Evolutionary conservation across 108 stramenopile species (phyloP).

Genomic region (Pseudonitzschia delicatissima): DNA sequence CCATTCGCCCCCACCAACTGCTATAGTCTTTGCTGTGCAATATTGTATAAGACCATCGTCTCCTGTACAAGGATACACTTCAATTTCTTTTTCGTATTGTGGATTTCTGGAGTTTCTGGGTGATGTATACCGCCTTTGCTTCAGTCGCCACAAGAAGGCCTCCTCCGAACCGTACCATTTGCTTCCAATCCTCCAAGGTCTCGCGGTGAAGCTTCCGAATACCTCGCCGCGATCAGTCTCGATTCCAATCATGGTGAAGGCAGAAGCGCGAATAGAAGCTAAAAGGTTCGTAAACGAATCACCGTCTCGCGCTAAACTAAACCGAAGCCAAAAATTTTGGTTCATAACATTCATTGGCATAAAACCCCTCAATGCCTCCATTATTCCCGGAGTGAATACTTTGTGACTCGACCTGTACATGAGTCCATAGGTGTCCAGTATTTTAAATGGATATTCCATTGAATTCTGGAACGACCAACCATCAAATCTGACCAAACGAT

Average conservation of each 20-base stretch:
- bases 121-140: constrained; percentile 31
- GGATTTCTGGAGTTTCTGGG: constrained; percentile 18
- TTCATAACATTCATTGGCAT: constrained; percentile 35
- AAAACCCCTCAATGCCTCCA: constrained; percentile 51
- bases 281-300: constrained; percentile 49
- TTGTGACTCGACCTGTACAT: not conserved
- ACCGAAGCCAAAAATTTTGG: constrained; percentile 60
- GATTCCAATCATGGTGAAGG: constrained; percentile 61
- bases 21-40: constrained; percentile 47
- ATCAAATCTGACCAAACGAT: constrained; percentile 28
- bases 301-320: constrained; percentile 54
- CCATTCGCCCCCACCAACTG: constrained; percentile 42
- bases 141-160: constrained; percentile 66
- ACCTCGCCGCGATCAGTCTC: constrained; percentile 78
- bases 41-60: constrained; percentile 63
- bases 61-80: constrained; percentile 65
- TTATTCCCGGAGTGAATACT: constrained; percentile 39
- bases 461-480: constrained; percentile 29
- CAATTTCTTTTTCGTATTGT: constrained; percentile 59
- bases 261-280: constrained; percentile 42
- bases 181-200: constrained; percentile 55
- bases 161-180: constrained; percentile 61
- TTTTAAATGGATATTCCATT: constrained; percentile 30
- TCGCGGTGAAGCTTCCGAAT: constrained; percentile 71
- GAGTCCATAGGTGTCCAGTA: constrained; percentile 33